Percentiles rank a stretch among this genome's conserved stretches.
Evolutionary conservation across 2,329 filamentous ascomycete species (phyloP).

Genomic region (Hypoxylon sp.): DNA sequence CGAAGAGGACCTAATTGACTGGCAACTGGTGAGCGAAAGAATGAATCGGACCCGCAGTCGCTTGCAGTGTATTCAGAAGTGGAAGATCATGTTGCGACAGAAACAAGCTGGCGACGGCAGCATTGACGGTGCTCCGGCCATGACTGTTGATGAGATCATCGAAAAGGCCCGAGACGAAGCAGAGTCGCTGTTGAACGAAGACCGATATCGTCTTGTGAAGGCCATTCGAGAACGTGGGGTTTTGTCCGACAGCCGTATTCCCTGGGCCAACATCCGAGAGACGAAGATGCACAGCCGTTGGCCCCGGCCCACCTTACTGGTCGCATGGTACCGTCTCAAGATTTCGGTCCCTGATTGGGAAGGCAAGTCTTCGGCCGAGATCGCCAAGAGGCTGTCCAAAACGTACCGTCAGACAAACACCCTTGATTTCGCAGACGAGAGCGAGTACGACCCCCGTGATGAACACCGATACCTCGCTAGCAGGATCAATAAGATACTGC

Average conservation of each 20-base stretch:
- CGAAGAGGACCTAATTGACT: conserved; percentile 67
- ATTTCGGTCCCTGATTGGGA: conserved; percentile 35
- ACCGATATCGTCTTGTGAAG: conserved; percentile 41
- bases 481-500: conserved; percentile 38
- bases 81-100: conserved; percentile 56
- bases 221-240: conserved; percentile 36
- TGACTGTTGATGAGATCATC: conserved; percentile 39
- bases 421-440: conserved; percentile 34
- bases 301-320: conserved; percentile 39
- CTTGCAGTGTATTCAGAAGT: conserved; percentile 74
- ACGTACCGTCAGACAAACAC: conserved; percentile 35
- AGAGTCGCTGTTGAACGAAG: conserved; percentile 34
- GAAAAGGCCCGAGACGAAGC: conserved; percentile 42
- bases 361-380: conserved; percentile 37
- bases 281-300: conserved; percentile 29
- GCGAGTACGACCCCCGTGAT: conserved; percentile 33
- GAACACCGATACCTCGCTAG: conserved; percentile 41
- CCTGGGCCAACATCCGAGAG: conserved; percentile 41
- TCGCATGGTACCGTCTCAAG: conserved; percentile 44
- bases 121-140: conserved; percentile 38
- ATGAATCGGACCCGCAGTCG: conserved; percentile 70
- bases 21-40: conserved; percentile 68
- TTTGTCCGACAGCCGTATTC: conserved; percentile 42
- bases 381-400: conserved; percentile 33
- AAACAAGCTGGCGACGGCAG: conserved; percentile 30